phyloP scores from a whole-genome alignment of 805 yeast genomes.

The Candida ortonii region DNA sequence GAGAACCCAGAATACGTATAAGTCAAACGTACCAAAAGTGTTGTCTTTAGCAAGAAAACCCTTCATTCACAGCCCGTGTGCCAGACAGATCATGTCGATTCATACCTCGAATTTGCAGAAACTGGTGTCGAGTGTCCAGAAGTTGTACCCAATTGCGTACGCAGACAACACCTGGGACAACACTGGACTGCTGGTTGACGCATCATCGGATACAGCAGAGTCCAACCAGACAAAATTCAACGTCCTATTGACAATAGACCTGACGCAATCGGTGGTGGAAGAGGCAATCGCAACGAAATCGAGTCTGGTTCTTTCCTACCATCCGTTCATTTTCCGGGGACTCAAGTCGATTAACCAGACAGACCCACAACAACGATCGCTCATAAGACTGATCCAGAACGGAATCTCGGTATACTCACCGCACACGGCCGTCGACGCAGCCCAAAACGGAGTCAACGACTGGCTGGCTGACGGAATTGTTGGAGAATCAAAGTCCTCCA shows the following conservation, averaged over 20 bases:
- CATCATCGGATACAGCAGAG: constrained; percentile 29
- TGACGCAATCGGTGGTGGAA: constrained; percentile 77
- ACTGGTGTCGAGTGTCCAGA: constrained; percentile 56
- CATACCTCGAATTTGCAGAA: constrained; percentile 35
- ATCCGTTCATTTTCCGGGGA: constrained; percentile 91
- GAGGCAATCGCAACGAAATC: constrained; percentile 67
- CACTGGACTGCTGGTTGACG: constrained; percentile 84
- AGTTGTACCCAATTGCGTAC: constrained; percentile 71
- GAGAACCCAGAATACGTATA: constrained; percentile 1
- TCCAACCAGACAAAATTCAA: constrained; percentile 23
- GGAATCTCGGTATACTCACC: constrained; percentile 92
- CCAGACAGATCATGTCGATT: no score
- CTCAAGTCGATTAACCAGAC: constrained; percentile 61
- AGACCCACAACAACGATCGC: constrained; percentile 80
- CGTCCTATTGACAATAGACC: constrained; percentile 73
- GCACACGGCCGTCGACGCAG: constrained; percentile 95
- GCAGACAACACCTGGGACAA: constrained; percentile 96
- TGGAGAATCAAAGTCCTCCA: constrained; percentile 10
- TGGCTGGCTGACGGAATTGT: constrained; percentile 69
- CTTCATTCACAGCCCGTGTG: no score
- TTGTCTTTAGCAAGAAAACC: no score
- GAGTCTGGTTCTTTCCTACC: constrained; percentile 76
- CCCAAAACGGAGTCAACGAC: constrained; percentile 89
- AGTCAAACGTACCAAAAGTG: no score
- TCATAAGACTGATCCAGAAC: constrained; percentile 66